Conservation (phyloP, 164 flowering plant genomes). For the Sedum album region DNA sequence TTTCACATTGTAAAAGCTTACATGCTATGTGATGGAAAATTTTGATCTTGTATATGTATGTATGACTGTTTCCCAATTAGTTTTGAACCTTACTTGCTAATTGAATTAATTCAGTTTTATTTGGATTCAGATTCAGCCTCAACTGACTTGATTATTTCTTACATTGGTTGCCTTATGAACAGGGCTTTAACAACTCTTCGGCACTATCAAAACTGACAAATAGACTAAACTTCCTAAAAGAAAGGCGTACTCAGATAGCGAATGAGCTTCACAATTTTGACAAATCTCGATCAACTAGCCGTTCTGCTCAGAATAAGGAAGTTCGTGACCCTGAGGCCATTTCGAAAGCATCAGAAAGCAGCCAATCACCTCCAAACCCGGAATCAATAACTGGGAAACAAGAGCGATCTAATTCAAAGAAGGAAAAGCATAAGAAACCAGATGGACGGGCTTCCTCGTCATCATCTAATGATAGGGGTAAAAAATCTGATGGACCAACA, state of each 20-base stretch:
- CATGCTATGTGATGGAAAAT: too few relatives aligned
- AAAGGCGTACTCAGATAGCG: slow-evolving; percentile 58
- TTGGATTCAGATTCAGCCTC: too few relatives aligned
- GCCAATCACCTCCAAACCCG: slow-evolving; percentile 8
- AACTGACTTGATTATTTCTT: too few relatives aligned
- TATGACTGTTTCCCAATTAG: too few relatives aligned
- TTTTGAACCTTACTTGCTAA: too few relatives aligned
- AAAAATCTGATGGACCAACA: slow-evolving; percentile 10
- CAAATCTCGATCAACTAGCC: slow-evolving; percentile 19
- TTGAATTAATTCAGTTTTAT: too few relatives aligned
- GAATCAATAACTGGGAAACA: background rate
- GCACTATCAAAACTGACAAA: slow-evolving; percentile 72
- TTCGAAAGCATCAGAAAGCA: slow-evolving; percentile 18
- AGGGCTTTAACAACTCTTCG: slow-evolving; percentile 46
- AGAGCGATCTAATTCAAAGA: slow-evolving; percentile 2
- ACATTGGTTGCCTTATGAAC: too few relatives aligned
- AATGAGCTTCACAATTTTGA: slow-evolving; percentile 55
- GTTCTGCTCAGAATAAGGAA: slow-evolving; percentile 16
- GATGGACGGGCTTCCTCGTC: slow-evolving; percentile 10
- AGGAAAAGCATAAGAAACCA: slow-evolving; percentile 14
- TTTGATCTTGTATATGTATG: background rate
- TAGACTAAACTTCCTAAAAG: slow-evolving; percentile 72
- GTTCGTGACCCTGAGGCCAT: background rate
- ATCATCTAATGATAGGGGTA: slow-evolving; percentile 14
- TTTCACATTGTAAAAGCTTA: too few relatives aligned